Conservation (phyloP, 192 early-diverging fungal species). For the Rhizophagus prolifer region DNA sequence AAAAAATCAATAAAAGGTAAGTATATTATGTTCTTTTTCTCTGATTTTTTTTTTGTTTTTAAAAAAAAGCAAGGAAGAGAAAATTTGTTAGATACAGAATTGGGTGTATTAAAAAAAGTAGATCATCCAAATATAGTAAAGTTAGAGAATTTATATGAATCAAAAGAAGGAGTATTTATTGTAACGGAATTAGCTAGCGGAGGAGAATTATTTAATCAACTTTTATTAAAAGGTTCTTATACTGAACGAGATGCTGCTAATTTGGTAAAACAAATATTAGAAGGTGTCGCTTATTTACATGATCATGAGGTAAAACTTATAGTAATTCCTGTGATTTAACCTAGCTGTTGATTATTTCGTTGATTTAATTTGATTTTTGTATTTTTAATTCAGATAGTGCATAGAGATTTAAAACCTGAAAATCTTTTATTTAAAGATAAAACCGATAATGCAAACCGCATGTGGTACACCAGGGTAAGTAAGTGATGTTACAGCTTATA, state of each 20-base stretch:
- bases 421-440: slow-evolving; percentile 77
- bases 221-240: slow-evolving; percentile 73
- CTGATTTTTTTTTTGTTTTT: neutral
- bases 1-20: slow-evolving; percentile 53
- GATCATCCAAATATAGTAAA: slow-evolving; percentile 86
- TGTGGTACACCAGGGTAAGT: slow-evolving; percentile 83
- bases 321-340: neutral
- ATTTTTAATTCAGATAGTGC: slow-evolving; percentile 65
- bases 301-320: slow-evolving; percentile 52
- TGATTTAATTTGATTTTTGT: neutral
- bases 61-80: slow-evolving; percentile 46
- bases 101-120: slow-evolving; percentile 68
- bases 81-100: slow-evolving; percentile 65
- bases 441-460: slow-evolving; percentile 68
- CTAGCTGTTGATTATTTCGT: too few species aligned
- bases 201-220: slow-evolving; percentile 85
- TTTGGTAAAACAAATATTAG: slow-evolving; percentile 73
- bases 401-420: slow-evolving; percentile 84
- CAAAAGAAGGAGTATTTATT: slow-evolving; percentile 69
- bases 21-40: neutral
- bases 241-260: slow-evolving; percentile 78
- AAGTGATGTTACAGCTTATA: neutral
- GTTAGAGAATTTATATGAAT: slow-evolving; percentile 70
- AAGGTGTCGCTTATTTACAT: slow-evolving; percentile 87
- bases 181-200: slow-evolving; percentile 76